Conservation (phyloP, 2,329 filamentous ascomycete species). For the Phialophora macrospora region DNA sequence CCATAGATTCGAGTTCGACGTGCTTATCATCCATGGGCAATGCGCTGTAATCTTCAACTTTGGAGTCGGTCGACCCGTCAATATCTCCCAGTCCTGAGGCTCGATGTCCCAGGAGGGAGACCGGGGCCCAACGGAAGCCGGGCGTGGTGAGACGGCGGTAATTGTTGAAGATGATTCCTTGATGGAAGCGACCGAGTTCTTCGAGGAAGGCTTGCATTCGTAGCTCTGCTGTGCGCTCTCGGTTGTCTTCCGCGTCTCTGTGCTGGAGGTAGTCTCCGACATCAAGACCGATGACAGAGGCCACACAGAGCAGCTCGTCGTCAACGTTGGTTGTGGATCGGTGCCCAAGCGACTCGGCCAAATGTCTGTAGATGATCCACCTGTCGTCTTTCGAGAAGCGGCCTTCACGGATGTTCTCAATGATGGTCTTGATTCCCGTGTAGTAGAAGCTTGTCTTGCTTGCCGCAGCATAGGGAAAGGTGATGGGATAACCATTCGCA, state of each 20-base stretch:
- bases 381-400: not conserved
- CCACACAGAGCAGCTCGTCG: slow-evolving; percentile 6
- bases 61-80: not conserved
- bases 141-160: not conserved
- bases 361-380: slow-evolving; percentile 5
- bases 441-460: slow-evolving; percentile 5
- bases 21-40: slow-evolving; percentile 5
- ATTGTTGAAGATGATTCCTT: slow-evolving; percentile 7
- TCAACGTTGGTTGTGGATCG: slow-evolving; percentile 5
- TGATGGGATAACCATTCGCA: not conserved
- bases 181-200: slow-evolving; percentile 3
- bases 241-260: slow-evolving; percentile 1
- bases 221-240: slow-evolving; percentile 3
- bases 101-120: not conserved
- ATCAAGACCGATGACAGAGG: not conserved
- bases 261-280: not conserved
- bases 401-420: slow-evolving; percentile 4
- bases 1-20: slow-evolving; percentile 1
- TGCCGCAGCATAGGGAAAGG: not conserved
- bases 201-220: slow-evolving; percentile 8
- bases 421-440: slow-evolving; percentile 5
- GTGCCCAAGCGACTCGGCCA: not conserved
- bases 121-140: not conserved
- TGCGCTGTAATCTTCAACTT: slow-evolving; percentile 6
- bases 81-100: slow-evolving; percentile 3